Conservation (phyloP, 2,329 filamentous ascomycete genomes). For the Fusarium chuoi region DNA sequence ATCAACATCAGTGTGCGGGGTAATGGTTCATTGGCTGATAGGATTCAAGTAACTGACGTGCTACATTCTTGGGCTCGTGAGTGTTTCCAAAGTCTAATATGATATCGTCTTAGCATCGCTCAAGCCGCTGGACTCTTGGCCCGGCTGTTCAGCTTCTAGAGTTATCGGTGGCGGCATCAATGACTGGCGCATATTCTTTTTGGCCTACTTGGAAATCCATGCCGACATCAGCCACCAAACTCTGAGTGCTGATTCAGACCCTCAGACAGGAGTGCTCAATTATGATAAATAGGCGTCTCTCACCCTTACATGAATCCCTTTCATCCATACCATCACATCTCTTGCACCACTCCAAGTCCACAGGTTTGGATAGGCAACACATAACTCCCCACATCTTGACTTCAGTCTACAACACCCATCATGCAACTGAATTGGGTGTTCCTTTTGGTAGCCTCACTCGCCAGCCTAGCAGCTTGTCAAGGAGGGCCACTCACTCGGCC, state of each 20-base stretch:
- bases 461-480: neutral
- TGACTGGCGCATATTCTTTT: accelerated
- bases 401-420: neutral
- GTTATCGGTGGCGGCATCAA: neutral
- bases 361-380: neutral
- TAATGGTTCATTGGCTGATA: neutral
- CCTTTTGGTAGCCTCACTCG: neutral
- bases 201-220: neutral
- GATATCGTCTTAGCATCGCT: neutral
- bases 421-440: neutral
- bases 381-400: neutral
- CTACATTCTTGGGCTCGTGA: accelerated
- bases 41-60: neutral
- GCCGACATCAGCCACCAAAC: neutral
- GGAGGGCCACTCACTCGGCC: too few species aligned
- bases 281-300: neutral
- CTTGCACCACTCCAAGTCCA: neutral
- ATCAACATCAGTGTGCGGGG: neutral
- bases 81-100: too few species aligned
- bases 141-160: neutral
- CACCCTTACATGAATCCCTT: neutral
- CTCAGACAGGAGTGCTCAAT: neutral
- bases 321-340: too few species aligned
- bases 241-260: too few species aligned
- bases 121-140: neutral